phyloP scores from a whole-genome alignment of 306 rosid genomes.

The Prunus kanzakura region DNA sequence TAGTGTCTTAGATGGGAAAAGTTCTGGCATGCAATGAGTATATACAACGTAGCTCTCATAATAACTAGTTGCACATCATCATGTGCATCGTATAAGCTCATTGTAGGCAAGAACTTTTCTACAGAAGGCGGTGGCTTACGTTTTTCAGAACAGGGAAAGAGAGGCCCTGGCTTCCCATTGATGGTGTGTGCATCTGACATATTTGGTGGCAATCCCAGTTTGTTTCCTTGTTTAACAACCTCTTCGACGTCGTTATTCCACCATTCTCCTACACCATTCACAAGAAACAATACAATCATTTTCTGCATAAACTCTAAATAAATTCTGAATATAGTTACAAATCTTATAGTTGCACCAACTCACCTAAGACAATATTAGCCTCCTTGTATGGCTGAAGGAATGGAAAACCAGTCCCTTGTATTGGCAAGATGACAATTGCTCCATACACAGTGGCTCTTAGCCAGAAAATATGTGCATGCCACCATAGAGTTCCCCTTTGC shows the following conservation, averaged over 20 bases:
- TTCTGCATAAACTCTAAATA: background rate
- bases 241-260: slow-evolving; percentile 37
- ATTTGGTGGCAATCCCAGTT: slow-evolving; percentile 38
- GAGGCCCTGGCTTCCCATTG: slow-evolving; percentile 37
- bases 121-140: slow-evolving; percentile 1
- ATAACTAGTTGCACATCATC: background rate
- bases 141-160: slow-evolving; percentile 35
- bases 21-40: no score
- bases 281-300: background rate
- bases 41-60: background rate
- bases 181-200: slow-evolving; percentile 38
- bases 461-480: slow-evolving; percentile 44
- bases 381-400: slow-evolving; percentile 34
- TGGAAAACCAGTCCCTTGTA: slow-evolving; percentile 23
- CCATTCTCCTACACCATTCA: slow-evolving; percentile 33
- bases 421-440: slow-evolving; percentile 27
- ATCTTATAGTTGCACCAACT: background rate
- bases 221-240: slow-evolving; percentile 33
- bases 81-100: background rate
- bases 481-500: slow-evolving; percentile 39
- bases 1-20: background rate
- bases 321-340: background rate
- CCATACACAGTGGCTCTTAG: slow-evolving; percentile 42
- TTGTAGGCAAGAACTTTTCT: background rate
- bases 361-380: slow-evolving; percentile 23